phyloP scores from a whole-genome alignment of 257 asterid genomes.

The Solanum chilense region DNA sequence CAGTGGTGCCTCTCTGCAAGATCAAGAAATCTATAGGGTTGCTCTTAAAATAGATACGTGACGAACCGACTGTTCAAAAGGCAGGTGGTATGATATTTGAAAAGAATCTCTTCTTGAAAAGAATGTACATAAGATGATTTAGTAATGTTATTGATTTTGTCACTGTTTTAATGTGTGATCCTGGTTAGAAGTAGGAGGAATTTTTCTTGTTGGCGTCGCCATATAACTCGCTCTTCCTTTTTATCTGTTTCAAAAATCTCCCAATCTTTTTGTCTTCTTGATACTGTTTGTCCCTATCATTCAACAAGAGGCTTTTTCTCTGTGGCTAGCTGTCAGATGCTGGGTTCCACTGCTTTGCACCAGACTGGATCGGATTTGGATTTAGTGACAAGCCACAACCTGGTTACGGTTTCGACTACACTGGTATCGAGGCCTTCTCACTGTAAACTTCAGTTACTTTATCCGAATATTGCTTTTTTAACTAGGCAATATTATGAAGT shows the following conservation, averaged over 20 bases:
- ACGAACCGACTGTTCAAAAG: not conserved
- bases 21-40: not conserved
- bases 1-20: not conserved
- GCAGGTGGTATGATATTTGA: not conserved
- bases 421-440: slow-evolving; percentile 36
- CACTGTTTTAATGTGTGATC: not conserved
- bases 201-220: not conserved
- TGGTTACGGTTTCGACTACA: slow-evolving; percentile 90
- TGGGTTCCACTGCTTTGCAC: slow-evolving; percentile 93
- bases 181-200: not conserved
- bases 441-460: not conserved
- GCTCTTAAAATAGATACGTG: not conserved
- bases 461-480: not conserved
- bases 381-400: slow-evolving; percentile 94
- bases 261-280: not conserved
- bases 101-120: not conserved
- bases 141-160: not conserved
- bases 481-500: slow-evolving; percentile 10
- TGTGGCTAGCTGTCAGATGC: slow-evolving; percentile 61
- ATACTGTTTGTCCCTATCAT: not conserved
- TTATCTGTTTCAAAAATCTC: not conserved
- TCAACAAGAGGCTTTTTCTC: slow-evolving; percentile 1
- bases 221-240: not conserved
- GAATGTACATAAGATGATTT: not conserved
- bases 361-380: slow-evolving; percentile 99